Evolutionary conservation across 345 rosid genomes (phyloP).

Genomic region (Brassica nigra): DNA sequence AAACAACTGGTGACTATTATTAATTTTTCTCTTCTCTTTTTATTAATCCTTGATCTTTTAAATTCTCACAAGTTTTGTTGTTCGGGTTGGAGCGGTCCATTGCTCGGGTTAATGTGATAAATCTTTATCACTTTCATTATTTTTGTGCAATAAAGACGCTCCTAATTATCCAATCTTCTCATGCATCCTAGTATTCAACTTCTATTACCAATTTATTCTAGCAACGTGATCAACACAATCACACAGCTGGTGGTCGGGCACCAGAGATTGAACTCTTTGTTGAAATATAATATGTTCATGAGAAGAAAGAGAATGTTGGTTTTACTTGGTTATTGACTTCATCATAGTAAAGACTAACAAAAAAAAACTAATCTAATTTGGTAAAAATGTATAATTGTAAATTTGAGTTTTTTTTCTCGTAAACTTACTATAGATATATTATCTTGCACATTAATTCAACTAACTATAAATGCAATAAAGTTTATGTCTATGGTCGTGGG

Average conservation of each 20-base stretch:
- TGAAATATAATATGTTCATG: neutral
- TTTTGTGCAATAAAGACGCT: constrained; percentile 32
- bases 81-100: constrained; percentile 4
- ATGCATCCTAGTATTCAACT: constrained; percentile 36
- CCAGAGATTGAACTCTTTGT: constrained; percentile 12
- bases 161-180: constrained; percentile 37
- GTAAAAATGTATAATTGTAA: neutral
- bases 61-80: constrained; percentile 64
- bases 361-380: constrained; percentile 16
- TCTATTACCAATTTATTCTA: constrained; percentile 48
- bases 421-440: neutral
- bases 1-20: constrained; percentile 1
- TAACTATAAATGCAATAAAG: neutral
- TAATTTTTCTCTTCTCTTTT: constrained; percentile 21
- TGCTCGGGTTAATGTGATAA: constrained; percentile 36
- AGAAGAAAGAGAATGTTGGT: neutral
- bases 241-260: constrained; percentile 31
- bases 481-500: neutral
- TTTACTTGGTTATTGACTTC: constrained; percentile 8
- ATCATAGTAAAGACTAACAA: constrained; percentile 32
- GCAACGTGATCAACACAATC: constrained; percentile 16
- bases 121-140: constrained; percentile 43
- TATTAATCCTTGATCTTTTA: constrained; percentile 36
- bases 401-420: neutral
- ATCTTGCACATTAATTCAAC: neutral